Evolutionary conservation across 2,329 filamentous ascomycete species (phyloP).

Genomic region (Coniella lustricola): DNA sequence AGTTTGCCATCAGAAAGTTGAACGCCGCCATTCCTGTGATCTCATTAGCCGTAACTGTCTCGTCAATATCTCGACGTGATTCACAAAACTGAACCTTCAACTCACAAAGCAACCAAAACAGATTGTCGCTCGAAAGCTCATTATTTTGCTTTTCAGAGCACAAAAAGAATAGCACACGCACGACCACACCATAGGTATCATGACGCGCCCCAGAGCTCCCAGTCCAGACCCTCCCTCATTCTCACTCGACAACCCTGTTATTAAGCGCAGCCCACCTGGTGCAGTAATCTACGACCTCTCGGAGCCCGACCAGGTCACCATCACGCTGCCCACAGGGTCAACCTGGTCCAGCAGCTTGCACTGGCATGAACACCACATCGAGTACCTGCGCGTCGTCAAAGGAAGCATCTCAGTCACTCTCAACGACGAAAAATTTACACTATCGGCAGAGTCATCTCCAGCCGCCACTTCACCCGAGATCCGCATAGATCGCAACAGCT

Average conservation of each 20-base stretch:
- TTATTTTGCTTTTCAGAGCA: too few relatives aligned
- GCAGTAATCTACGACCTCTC: slow-evolving; percentile 28
- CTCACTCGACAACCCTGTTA: slow-evolving; percentile 2
- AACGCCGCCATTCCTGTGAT: too few relatives aligned
- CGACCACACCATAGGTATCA: too few relatives aligned
- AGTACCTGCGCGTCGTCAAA: slow-evolving; percentile 36
- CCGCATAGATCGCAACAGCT: slow-evolving; percentile 27
- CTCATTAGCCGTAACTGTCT: too few relatives aligned
- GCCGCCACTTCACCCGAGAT: slow-evolving; percentile 24
- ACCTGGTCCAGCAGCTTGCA: slow-evolving; percentile 42
- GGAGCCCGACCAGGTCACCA: slow-evolving; percentile 29
- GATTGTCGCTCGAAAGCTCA: too few relatives aligned
- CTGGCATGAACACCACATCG: slow-evolving; percentile 41
- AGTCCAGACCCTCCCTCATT: background rate
- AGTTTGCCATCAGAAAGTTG: too few relatives aligned
- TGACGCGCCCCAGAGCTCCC: too few relatives aligned
- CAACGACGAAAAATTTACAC: slow-evolving; percentile 12
- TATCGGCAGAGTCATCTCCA: slow-evolving; percentile 16
- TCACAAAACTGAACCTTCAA: too few relatives aligned
- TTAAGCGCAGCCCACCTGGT: slow-evolving; percentile 9
- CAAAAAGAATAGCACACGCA: too few relatives aligned
- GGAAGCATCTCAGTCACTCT: slow-evolving; percentile 28
- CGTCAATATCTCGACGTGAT: too few relatives aligned
- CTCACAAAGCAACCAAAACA: too few relatives aligned
- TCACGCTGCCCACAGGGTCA: slow-evolving; percentile 35